phyloP scores from a whole-genome alignment of 2,329 filamentous ascomycete genomes.

The Phialemonium atrogriseum region DNA sequence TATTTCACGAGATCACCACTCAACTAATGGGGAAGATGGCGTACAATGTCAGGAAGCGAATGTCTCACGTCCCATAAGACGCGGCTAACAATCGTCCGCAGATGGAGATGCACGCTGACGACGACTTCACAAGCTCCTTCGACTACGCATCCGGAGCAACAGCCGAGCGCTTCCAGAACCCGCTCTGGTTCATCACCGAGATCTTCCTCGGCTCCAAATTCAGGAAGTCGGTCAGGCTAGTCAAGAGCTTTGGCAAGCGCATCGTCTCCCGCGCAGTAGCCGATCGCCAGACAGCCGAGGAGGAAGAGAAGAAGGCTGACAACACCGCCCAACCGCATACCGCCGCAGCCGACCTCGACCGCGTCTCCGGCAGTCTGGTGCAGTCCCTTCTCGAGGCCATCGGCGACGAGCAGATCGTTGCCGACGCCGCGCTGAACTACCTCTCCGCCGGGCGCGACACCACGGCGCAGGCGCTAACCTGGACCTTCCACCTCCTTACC shows the following conservation, averaged over 20 bases:
- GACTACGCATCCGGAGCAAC: slow-evolving; percentile 54
- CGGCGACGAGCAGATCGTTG: slow-evolving; percentile 44
- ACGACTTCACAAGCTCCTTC: slow-evolving; percentile 53
- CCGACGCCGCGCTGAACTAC: slow-evolving; percentile 58
- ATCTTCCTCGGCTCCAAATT: slow-evolving; percentile 38
- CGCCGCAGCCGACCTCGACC: slow-evolving; percentile 20
- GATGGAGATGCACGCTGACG: slow-evolving; percentile 58
- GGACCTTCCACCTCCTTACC: slow-evolving; percentile 55
- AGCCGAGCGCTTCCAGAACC: slow-evolving; percentile 57
- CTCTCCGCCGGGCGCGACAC: slow-evolving; percentile 58
- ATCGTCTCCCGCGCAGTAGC: slow-evolving; percentile 48
- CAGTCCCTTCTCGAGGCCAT: slow-evolving; percentile 52
- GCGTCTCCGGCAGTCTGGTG: slow-evolving; percentile 47
- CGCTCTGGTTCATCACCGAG: slow-evolving; percentile 53
- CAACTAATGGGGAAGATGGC: slow-evolving; percentile 61
- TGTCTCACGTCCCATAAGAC: slow-evolving; percentile 1
- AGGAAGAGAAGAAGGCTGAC: neutral
- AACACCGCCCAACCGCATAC: slow-evolving; percentile 9
- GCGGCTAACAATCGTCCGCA: slow-evolving; percentile 15
- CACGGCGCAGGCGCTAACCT: slow-evolving; percentile 56
- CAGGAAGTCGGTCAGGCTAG: slow-evolving; percentile 36
- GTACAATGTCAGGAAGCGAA: slow-evolving; percentile 38
- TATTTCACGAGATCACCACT: slow-evolving; percentile 57
- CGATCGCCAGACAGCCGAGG: slow-evolving; percentile 21
- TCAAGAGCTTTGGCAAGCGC: slow-evolving; percentile 46